Percentiles rank a stretch among this genome's conserved stretches.
Conservation (phyloP, 1,284 basidiomycete genomes). For the Stereum hirsutum region DNA sequence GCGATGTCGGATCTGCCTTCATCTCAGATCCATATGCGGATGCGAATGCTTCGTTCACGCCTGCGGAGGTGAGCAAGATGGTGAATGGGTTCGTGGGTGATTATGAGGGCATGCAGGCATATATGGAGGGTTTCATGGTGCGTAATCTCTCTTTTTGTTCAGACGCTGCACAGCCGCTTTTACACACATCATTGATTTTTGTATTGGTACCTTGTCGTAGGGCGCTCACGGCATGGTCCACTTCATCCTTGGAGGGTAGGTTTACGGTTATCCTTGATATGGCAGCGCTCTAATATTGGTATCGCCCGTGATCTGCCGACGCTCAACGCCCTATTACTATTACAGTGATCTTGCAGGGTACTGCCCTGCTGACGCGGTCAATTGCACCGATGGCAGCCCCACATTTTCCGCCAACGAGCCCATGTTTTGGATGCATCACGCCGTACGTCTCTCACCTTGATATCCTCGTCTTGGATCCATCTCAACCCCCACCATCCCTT, state of each 20-base stretch:
- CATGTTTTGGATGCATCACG: conserved; percentile 29
- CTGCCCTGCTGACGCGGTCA: conserved; percentile 16
- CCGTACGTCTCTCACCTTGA: conserved; percentile 14
- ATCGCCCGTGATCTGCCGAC: no score
- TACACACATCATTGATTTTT: neutral
- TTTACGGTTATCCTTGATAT: neutral
- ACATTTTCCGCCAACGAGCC: conserved; percentile 24
- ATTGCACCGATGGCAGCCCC: conserved; percentile 14
- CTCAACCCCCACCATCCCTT: neutral
- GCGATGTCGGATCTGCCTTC: conserved; percentile 11
- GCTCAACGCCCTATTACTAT: no score
- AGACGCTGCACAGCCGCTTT: neutral
- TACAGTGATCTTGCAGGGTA: conserved; percentile 19
- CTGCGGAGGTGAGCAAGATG: conserved; percentile 17
- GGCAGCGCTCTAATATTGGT: neutral
- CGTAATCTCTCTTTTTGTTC: conserved; percentile 1
- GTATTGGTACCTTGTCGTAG: conserved; percentile 4
- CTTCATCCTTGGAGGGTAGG: conserved; percentile 21
- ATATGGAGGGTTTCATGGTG: conserved; percentile 21
- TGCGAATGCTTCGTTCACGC: conserved; percentile 23
- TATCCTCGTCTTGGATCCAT: neutral
- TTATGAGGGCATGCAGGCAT: conserved; percentile 24
- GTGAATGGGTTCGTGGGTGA: conserved; percentile 22
- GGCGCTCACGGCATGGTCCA: conserved; percentile 20
- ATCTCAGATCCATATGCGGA: conserved; percentile 13